phyloP scores from a whole-genome alignment of 495 filamentous ascomycete species.

The Xanthoparmelia taractica region DNA sequence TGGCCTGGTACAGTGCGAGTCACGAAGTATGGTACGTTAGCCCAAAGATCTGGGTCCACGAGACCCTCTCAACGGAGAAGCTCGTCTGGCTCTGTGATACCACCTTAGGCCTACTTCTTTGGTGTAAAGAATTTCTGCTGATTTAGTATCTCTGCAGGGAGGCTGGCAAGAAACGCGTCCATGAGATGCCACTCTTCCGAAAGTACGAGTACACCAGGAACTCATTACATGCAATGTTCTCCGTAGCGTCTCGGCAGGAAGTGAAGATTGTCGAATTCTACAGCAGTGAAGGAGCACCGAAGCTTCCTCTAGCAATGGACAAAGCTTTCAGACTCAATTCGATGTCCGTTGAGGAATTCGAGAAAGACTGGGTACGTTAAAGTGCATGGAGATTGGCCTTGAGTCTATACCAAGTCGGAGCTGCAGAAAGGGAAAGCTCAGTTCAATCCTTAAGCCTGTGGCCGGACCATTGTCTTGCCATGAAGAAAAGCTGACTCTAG shows the following conservation, averaged over 20 bases:
- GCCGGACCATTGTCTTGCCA: background rate
- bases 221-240: background rate
- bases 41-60: background rate
- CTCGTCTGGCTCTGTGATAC: background rate
- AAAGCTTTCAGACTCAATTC: background rate
- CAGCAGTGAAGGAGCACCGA: background rate
- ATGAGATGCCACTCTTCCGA: slow-evolving; percentile 5
- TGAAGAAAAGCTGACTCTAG: background rate
- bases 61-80: background rate
- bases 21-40: background rate
- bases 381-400: background rate
- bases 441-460: background rate
- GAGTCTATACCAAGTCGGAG: background rate
- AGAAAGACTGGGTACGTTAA: background rate
- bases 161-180: background rate
- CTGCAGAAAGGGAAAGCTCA: background rate
- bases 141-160: background rate
- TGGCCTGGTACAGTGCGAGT: background rate
- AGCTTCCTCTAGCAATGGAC: background rate
- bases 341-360: background rate
- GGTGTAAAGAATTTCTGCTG: background rate
- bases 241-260: background rate
- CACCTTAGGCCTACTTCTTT: background rate
- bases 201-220: slow-evolving; percentile 5
- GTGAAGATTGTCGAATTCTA: slow-evolving; percentile 3